Evolutionary conservation across 1,139 yeast species (phyloP), one percentile per base, ranked within the genome.

Genomic region (Nakaseomyces kungkrabaensis): DNA sequence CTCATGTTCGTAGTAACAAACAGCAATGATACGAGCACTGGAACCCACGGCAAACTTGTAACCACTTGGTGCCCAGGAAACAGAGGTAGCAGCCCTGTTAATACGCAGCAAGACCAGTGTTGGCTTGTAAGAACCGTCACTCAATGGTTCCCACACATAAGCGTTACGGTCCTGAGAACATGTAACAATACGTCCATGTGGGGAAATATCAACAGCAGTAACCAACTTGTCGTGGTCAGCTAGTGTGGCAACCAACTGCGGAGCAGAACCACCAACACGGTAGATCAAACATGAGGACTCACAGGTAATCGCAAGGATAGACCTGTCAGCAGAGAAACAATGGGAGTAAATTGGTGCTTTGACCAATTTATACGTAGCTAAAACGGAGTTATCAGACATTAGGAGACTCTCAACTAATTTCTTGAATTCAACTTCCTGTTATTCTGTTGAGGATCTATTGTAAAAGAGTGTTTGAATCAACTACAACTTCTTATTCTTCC

Each of bases 141-240:
- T 63, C 68, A 76, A 71, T 49, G 85, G 84, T 57, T 87, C 92
- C 97, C 97, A 92, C 17, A 94, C 99, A 60, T 90, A 78, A 5
- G 98, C 98, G 62, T 94, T 94, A 69, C 99, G 78, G 68, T 94
- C 99, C 70, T 94, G 97, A 4, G 98, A 90, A 67, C 97, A 90
- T 31, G 98, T 92, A 61, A 92, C 94, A 59, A 94, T 87, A 64
- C 85, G 81, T 43, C 97, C 97, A 59, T 87, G 88, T 27, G 79
- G 75, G 27, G 96, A 85, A 59, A 94, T 82, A 64, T 94, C 99
- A 37, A 94, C 89, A 0, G 97, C 89, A 10, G 98, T 92, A 46
- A 94, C 94, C 3, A 94, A 82, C 68, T 90, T 90, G 69, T 92
- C 98, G 68, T 94, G 99, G 56, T 88, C 95, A 43, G 75, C 70